Conservation (phyloP, 768 basidiomycete species). For the Tubosaeta sp. region DNA sequence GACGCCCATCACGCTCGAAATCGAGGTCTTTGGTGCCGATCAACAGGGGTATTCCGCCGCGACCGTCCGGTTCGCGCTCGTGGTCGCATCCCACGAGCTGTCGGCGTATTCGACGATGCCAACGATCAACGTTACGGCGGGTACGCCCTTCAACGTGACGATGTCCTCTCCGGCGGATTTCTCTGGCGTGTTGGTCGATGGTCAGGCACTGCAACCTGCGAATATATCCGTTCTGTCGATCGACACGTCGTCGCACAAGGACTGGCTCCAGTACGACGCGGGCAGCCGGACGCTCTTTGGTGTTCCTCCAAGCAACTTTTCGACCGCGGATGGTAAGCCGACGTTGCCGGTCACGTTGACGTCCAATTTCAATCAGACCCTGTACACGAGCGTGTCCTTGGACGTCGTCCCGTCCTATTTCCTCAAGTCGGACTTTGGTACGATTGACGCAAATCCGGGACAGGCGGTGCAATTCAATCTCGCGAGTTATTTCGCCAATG, state of each 20-base stretch:
- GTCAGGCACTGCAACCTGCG: conserved; percentile 46
- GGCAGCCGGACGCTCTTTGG: conserved; percentile 59
- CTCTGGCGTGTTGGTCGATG: conserved; percentile 60
- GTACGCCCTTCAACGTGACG: conserved; percentile 47
- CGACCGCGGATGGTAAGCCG: conserved; percentile 31
- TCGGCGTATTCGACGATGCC: conserved; percentile 47
- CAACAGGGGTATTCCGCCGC: conserved; percentile 65
- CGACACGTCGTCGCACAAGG: conserved; percentile 51
- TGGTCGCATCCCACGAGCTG: conserved; percentile 68
- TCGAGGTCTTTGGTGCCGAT: conserved; percentile 69
- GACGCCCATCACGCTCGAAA: conserved; percentile 41
- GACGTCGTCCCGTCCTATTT: conserved; percentile 74
- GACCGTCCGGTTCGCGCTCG: conserved; percentile 56
- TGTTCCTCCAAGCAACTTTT: conserved; percentile 46
- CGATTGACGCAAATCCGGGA: conserved; percentile 51
- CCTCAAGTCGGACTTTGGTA: conserved; percentile 49
- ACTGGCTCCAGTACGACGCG: conserved; percentile 61
- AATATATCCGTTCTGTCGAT: conserved; percentile 57
- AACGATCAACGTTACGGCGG: conserved; percentile 68
- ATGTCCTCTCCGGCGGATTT: conserved; percentile 56
- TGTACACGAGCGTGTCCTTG: conserved; percentile 61
- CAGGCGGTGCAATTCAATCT: conserved; percentile 52
- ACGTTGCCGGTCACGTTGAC: conserved; percentile 58
- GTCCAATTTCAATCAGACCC: conserved; percentile 62
- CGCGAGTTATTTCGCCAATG: conserved; percentile 50